Conservation (phyloP, 441 rosid species). For the Brassica hybrid region DNA sequence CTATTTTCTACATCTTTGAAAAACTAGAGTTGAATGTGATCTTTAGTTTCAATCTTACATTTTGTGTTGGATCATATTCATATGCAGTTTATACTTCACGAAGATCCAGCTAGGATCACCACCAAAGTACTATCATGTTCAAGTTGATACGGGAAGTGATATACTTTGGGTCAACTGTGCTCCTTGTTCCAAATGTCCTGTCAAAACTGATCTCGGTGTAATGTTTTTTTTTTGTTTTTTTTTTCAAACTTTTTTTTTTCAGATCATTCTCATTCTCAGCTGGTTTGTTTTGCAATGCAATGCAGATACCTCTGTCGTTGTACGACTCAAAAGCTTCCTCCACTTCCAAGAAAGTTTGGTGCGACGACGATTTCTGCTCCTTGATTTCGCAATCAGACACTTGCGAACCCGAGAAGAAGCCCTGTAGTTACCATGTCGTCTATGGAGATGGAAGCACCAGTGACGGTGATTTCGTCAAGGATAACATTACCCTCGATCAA, state of each 20-base stretch:
- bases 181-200: conserved; percentile 74
- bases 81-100: too few species aligned
- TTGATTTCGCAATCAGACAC: conserved; percentile 53
- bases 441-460: conserved; percentile 97
- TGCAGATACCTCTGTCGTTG: conserved; percentile 66
- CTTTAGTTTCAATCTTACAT: too few species aligned
- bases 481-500: conserved; percentile 53
- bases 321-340: conserved; percentile 63
- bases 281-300: too few species aligned
- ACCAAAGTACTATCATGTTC: conserved; percentile 72
- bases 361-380: conserved; percentile 71
- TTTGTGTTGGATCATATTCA: too few species aligned
- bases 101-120: conserved; percentile 78
- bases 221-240: too few species aligned
- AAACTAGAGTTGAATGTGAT: too few species aligned
- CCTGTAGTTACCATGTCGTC: conserved; percentile 67
- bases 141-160: conserved; percentile 96
- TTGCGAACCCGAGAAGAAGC: conserved; percentile 49
- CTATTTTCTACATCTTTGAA: too few species aligned
- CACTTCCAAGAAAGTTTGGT: conserved; percentile 53
- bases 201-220: conserved; percentile 73
- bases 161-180: conserved; percentile 86
- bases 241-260: too few species aligned
- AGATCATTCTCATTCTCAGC: too few species aligned
- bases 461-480: conserved; percentile 74